Base-by-base conservation (phyloP, 1,284 basidiomycete genomes). In the Papiliotrema terrestris region DNA sequence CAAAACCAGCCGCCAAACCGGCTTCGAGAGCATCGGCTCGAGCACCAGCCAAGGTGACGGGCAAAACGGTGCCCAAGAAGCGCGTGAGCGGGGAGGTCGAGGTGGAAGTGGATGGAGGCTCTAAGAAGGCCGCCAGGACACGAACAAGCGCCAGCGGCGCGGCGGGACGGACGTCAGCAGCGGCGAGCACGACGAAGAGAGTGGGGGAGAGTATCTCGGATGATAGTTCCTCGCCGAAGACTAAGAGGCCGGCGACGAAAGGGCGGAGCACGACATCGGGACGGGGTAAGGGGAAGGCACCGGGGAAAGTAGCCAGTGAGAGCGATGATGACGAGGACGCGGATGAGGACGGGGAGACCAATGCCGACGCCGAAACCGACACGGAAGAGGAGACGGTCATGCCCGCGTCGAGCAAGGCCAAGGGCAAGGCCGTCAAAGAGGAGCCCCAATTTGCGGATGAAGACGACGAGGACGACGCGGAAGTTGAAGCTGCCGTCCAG, bases 291-390 rank as follows among this genome's bases (percentile, higher is more conserved):
- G 53, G 47, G 11, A 54, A 50, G 17, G 50, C 57, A 2, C 54
- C 58, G 38, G 54, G 44, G 8, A 49, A 55, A 25, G 22, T 38
- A 8, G 44, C 42, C 2, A 45, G 39, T n/a, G 56, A 60, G 56
- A 59, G 2, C 57, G 52, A 29, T 32, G 60, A 57, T 15, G 60
- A 57, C 19, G 45, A 54, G 8, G 60, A 61, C 20, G 57, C 60
- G 6, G 60, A 59, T 6, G 65, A 58, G 23, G 68, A 61, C 22
- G 65, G 63, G 41, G 59, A 58, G 22, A 54, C 54, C 13, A 42
- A 37, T 29, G 36, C 58, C 45, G 45, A 32, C 56, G 51, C 45
- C 29, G 13, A 32, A 32, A 6, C 29, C 29, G 29, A 32, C 5
- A 32, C 43, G 32, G 22, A 13, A 19, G 43, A 38, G 35, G 43